Evolutionary conservation across 2,329 filamentous ascomycete species (phyloP), one percentile per base, ranked within the genome.

Genomic region (Pezicula neosporulosa): DNA sequence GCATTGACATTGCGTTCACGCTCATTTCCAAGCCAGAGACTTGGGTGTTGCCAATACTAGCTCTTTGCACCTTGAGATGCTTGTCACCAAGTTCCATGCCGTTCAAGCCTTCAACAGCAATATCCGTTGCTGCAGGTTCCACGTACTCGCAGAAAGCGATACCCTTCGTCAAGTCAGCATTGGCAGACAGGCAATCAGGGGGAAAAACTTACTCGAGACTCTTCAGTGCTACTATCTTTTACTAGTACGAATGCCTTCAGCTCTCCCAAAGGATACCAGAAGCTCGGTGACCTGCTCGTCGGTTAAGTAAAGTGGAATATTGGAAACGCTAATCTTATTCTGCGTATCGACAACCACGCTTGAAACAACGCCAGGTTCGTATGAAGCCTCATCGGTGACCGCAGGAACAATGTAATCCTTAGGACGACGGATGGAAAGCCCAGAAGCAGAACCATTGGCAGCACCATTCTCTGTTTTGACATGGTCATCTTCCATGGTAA

Each of bases 351-450:
- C 83, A 15, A 99, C 94, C 18, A 89, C 75, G 56, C 80, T 87
- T 2, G 90, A 89, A 36, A 97, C 79, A 1, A 89, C 82, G 5
- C 89, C 89, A 36, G 87, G 85, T 63, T 92, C 84, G 62, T 87
- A 86, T 38, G 86, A 80, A 42, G 82, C 79, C 24, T 91, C 86
- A 44, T 92, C 88, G 1, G 82, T 81, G 33, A 88, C 77, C 13
- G 88, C 85, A 9, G 93, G 93, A 48, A 96, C 91, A 61, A 97
- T 96, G 70, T 97, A 99, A 69, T 99, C 94, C 73, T 96, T 97
- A 39, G 95, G 95, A 43, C 94, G 83, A 57, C 85, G 85, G 60
- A 97, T 90, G 35, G 84, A 78, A 37, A 97, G 77, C 6, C 87
- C 87, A 44, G 72, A 67, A 2, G 68, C 61, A 47, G 72, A 71